Evolutionary conservation across 805 yeast species (phyloP), one percentile per base, ranked within the genome.

Genomic region (Saccharomyces cerevisiae): DNA sequence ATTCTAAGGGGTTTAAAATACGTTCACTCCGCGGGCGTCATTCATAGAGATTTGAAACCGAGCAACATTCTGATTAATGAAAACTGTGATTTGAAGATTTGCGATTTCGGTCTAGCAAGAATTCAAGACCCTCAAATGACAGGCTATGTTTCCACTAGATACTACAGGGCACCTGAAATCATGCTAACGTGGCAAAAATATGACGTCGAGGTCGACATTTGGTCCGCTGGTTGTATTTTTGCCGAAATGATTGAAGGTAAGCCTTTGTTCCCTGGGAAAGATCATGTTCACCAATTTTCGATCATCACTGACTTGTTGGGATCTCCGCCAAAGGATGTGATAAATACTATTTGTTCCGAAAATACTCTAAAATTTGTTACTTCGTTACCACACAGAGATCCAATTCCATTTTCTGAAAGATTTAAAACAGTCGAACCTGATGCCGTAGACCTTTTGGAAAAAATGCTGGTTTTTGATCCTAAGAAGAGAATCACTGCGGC

Each of bases 51-150:
- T 71, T 75, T 89, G 61, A 89, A 89, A 70, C 96, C 96, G 56
- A 79, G 84, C 56, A 89, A 89, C 71, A 87, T 89, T 54, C 76
- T 89, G 57, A 85, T 89, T 64, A 89, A 89, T 69, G 96, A 89
- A 72, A 88, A 88, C 71, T 89, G 96, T 71, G 96, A 89, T 72
- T 77, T 89, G 68, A 89, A 89, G 71, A 89, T 89, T 63, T 89
- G 96, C 73, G 96, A 89, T 71, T 89, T 92, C 69, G 99, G 99
- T 24, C 77, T 92, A 57, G 98, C 98, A 32, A 81, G 99, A 68
- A 87, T 92, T 66, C 97, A 92, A 75, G 99, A 92, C 73, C 97
- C 97, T 13, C 98, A 92, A 70, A 92, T 92, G 99, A 92, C 98
- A 0, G 99, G 98, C 9, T 92, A 92, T 70, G 99, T 92, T 17